These are phyloP conservation scores for Lachnellula suecica DNA, from an alignment of 2,329 filamentous ascomycete species.

Conservation along the genomic window DNA sequence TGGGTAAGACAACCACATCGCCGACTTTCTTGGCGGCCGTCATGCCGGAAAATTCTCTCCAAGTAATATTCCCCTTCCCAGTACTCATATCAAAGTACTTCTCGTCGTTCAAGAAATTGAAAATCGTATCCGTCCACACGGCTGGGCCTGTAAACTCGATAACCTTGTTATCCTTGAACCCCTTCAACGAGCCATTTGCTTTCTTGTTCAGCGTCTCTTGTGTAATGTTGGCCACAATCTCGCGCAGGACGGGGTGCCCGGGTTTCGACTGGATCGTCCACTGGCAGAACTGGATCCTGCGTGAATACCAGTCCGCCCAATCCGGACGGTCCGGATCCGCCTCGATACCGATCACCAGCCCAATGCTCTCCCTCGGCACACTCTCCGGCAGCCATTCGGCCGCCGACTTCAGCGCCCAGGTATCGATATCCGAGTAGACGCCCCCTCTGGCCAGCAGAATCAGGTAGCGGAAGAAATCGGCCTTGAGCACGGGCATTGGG, in stretches of 20 bases:
- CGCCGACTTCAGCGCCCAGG: slow-evolving; percentile 77
- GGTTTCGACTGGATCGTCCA: slow-evolving; percentile 98
- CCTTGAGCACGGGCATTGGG: slow-evolving; percentile 73
- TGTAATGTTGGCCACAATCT: slow-evolving; percentile 85
- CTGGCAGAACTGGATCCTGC: slow-evolving; percentile 96
- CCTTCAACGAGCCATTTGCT: slow-evolving; percentile 61
- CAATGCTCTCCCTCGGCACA: slow-evolving; percentile 75
- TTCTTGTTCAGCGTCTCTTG: slow-evolving; percentile 76
- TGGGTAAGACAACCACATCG: slow-evolving; percentile 89
- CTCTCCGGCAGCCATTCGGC: slow-evolving; percentile 81
- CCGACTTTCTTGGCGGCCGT: slow-evolving; percentile 80
- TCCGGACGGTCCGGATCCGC: slow-evolving; percentile 91
- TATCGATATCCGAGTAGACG: slow-evolving; percentile 93
- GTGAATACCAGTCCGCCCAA: slow-evolving; percentile 94
- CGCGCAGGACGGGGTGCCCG: slow-evolving; percentile 86
- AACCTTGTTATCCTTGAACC: slow-evolving; percentile 63
- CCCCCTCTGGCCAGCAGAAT: slow-evolving; percentile 75
- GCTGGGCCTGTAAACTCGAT: slow-evolving; percentile 95
- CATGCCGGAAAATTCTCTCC: slow-evolving; percentile 87
- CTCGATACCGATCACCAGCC: slow-evolving; percentile 91
- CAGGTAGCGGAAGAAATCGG: slow-evolving; percentile 71
- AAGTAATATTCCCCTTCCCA: slow-evolving; percentile 72
- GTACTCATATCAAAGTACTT: slow-evolving; percentile 80
- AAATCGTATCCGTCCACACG: slow-evolving; percentile 89
- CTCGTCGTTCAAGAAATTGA: slow-evolving; percentile 90